These are phyloP conservation scores for Mycena latifolia DNA, from an alignment of 768 basidiomycete species.

Conservation along the genomic window DNA sequence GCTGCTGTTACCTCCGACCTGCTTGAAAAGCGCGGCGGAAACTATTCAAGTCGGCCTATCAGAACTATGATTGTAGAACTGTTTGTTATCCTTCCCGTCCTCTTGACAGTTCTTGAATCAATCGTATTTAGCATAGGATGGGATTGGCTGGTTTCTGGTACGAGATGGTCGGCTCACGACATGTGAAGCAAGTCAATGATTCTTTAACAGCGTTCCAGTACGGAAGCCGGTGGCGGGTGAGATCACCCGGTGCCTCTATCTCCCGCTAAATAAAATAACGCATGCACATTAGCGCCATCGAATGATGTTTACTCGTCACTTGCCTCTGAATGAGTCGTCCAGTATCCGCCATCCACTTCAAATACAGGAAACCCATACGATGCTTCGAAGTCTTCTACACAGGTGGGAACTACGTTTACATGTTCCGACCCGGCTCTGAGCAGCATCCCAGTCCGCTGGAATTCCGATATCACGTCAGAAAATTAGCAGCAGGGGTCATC, in stretches of 20 bases:
- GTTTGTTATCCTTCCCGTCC: slow-evolving; percentile 43
- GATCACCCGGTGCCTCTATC: neutral
- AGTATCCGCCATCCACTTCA: slow-evolving; percentile 35
- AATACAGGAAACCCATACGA: slow-evolving; percentile 50
- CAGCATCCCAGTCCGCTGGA: slow-evolving; percentile 45
- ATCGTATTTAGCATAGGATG: slow-evolving; percentile 54
- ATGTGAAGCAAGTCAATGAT: neutral
- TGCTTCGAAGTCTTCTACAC: slow-evolving; percentile 53
- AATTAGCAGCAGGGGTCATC: slow-evolving; percentile 53
- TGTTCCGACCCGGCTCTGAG: neutral
- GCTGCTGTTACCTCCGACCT: slow-evolving; percentile 55
- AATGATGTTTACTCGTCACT: slow-evolving; percentile 46
- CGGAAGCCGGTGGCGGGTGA: slow-evolving; percentile 44
- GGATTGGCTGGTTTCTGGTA: slow-evolving; percentile 57
- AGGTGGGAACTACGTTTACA: neutral
- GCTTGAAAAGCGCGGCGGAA: slow-evolving; percentile 57
- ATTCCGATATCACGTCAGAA: slow-evolving; percentile 52
- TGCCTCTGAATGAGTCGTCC: slow-evolving; percentile 29
- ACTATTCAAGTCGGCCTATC: slow-evolving; percentile 58
- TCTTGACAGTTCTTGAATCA: neutral
- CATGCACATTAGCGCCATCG: slow-evolving; percentile 45
- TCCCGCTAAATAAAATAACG: neutral
- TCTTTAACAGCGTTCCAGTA: slow-evolving; percentile 42
- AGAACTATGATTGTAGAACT: slow-evolving; percentile 58
- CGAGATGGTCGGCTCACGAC: neutral